These are phyloP conservation scores for Arthromyces matolae DNA, from an alignment of 768 basidiomycete species.

Conservation along the genomic window DNA sequence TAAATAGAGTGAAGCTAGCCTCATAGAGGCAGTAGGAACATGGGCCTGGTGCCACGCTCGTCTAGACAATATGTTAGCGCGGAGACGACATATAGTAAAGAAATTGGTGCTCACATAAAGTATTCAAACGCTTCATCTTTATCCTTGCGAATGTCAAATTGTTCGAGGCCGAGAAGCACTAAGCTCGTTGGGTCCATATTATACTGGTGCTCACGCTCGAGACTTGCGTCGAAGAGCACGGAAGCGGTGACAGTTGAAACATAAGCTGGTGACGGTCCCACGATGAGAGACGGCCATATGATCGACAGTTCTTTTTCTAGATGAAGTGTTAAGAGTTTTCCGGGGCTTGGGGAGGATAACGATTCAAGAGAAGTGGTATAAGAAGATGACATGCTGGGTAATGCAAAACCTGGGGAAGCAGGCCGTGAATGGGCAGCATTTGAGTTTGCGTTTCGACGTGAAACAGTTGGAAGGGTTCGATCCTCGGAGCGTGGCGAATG, in stretches of 20 bases:
- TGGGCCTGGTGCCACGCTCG: constrained; percentile 82
- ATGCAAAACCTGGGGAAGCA: constrained; percentile 52
- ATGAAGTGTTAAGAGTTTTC: constrained; percentile 73
- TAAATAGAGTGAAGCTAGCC: constrained; percentile 70
- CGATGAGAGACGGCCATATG: constrained; percentile 80
- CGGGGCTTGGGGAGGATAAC: constrained; percentile 51
- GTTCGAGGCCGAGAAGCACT: constrained; percentile 64
- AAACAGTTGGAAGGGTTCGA: constrained; percentile 27
- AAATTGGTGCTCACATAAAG: constrained; percentile 54
- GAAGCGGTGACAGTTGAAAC: constrained; percentile 51
- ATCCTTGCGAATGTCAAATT: constrained; percentile 71
- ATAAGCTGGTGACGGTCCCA: constrained; percentile 67
- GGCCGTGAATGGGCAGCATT: constrained; percentile 45
- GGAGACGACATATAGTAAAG: not conserved
- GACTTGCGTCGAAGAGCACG: constrained; percentile 48
- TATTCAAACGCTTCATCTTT: constrained; percentile 79
- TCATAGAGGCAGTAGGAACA: constrained; percentile 72
- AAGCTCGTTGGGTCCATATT: constrained; percentile 88
- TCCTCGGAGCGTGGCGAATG: constrained; percentile 67
- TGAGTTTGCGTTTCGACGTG: constrained; percentile 27
- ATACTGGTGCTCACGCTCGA: constrained; percentile 58
- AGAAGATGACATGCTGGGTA: constrained; percentile 62
- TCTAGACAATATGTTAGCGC: constrained; percentile 32
- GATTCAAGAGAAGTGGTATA: constrained; percentile 75
- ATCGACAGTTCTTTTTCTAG: constrained; percentile 75